A percentile compares a stretch with the other conserved stretches of the same genome.
These are phyloP conservation scores for Starmerella lactis-condensi DNA, from an alignment of 805 yeast species.

Conservation along the genomic window DNA sequence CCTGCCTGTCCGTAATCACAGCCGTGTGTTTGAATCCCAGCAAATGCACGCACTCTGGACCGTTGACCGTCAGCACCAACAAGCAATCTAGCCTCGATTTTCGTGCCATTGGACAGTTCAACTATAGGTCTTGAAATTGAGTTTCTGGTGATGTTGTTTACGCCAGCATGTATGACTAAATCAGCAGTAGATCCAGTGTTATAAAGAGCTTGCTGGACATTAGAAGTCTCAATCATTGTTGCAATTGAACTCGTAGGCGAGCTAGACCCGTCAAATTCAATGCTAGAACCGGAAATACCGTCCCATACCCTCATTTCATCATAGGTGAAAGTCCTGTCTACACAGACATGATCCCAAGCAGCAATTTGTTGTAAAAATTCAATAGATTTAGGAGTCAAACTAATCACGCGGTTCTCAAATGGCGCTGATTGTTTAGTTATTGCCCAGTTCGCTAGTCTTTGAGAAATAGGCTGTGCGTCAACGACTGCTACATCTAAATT, in stretches of 20 bases:
- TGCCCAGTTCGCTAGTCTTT: conserved; percentile 32
- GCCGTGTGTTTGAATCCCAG: conserved; percentile 72
- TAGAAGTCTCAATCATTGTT: conserved; percentile 75
- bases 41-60: conserved; percentile 72
- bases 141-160: conserved; percentile 19
- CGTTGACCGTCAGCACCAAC: conserved; percentile 94
- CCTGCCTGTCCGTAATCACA: conserved; percentile 84
- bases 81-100: conserved; percentile 48
- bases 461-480: conserved; percentile 46
- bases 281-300: conserved; percentile 49
- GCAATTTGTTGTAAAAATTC: conserved; percentile 50
- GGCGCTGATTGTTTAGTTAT: conserved; percentile 25
- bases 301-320: conserved; percentile 76
- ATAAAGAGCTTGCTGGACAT: conserved; percentile 54
- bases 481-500: conserved; percentile 47
- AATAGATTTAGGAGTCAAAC: conserved; percentile 67
- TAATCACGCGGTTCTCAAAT: conserved; percentile 64
- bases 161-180: conserved; percentile 25
- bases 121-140: conserved; percentile 50
- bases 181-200: conserved; percentile 2
- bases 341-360: conserved; percentile 50
- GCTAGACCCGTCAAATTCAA: conserved; percentile 49
- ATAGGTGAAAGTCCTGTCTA: conserved; percentile 59
- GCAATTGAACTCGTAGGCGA: conserved; percentile 30
- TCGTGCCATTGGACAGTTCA: conserved; percentile 43